These are phyloP conservation scores for Rhizopus stolonifer DNA, from an alignment of 371 early-diverging fungal species.

Conservation along the genomic window DNA sequence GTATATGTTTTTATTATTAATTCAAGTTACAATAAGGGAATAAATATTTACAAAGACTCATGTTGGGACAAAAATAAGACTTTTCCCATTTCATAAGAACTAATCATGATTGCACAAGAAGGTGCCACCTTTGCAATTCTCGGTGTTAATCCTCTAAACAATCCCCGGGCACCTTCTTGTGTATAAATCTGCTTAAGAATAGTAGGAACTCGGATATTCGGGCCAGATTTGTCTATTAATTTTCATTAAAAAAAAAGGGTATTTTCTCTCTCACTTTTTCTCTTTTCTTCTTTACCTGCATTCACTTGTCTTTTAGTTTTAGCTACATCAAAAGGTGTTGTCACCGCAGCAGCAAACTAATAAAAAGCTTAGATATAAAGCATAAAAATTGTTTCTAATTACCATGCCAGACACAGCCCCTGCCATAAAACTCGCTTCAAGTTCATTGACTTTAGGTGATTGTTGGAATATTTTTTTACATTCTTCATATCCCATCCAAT, in stretches of 20 bases:
- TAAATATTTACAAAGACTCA: background rate
- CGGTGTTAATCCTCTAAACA: conserved; percentile 78
- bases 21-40: background rate
- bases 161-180: conserved; percentile 72
- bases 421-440: conserved; percentile 60
- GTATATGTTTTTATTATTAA: background rate
- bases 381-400: conserved; percentile 31
- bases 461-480: conserved; percentile 35
- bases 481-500: conserved; percentile 90
- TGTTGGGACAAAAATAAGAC: conserved; percentile 38
- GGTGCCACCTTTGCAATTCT: conserved; percentile 90
- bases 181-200: conserved; percentile 54
- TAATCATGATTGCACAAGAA: conserved; percentile 96
- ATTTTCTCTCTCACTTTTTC: conserved; percentile 8
- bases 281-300: conserved; percentile 14
- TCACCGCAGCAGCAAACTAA: conserved; percentile 82
- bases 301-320: conserved; percentile 85
- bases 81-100: conserved; percentile 77
- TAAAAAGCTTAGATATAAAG: background rate
- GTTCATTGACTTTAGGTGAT: conserved; percentile 27
- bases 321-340: conserved; percentile 95
- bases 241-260: background rate
- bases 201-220: conserved; percentile 27
- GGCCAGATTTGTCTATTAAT: background rate
- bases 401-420: conserved; percentile 77